Conservation (phyloP, 225 moss, liverwort and hornwort genomes). For the Antitrichia curtipendula region DNA sequence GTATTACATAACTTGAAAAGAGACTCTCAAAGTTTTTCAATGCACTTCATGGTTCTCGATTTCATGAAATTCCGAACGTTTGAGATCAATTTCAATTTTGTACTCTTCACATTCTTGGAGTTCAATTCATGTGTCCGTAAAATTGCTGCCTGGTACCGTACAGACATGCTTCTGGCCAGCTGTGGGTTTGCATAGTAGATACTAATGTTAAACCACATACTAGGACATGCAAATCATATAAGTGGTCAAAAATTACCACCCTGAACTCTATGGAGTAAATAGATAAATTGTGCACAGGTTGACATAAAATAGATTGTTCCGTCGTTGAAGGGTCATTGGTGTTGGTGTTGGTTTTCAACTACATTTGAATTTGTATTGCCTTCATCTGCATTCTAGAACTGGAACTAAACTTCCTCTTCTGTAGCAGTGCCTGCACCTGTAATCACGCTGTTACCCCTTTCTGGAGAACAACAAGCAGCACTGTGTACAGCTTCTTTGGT, state of each 20-base stretch:
- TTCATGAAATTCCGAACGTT: background rate
- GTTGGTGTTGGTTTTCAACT: background rate
- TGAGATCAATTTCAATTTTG: background rate
- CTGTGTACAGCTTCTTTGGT: slow-evolving; percentile 82
- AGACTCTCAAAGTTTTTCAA: background rate
- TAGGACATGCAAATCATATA: background rate
- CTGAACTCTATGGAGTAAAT: background rate
- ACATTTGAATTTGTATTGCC: background rate
- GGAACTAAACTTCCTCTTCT: slow-evolving; percentile 6
- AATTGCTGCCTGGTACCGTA: background rate
- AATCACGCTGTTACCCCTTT: slow-evolving; percentile 68
- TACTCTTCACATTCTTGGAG: background rate
- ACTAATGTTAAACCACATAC: background rate
- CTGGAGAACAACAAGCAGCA: slow-evolving; percentile 76
- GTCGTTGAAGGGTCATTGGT: background rate
- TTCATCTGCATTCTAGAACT: background rate
- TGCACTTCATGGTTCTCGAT: background rate
- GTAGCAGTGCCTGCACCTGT: slow-evolving; percentile 57
- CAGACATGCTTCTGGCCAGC: background rate
- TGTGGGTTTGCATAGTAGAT: background rate
- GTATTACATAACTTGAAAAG: background rate
- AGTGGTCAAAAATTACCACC: background rate
- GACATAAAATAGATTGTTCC: background rate
- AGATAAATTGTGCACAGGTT: background rate
- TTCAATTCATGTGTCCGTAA: background rate